phyloP scores from a whole-genome alignment of 805 yeast genomes.

The Scheffersomyces spartinae region DNA sequence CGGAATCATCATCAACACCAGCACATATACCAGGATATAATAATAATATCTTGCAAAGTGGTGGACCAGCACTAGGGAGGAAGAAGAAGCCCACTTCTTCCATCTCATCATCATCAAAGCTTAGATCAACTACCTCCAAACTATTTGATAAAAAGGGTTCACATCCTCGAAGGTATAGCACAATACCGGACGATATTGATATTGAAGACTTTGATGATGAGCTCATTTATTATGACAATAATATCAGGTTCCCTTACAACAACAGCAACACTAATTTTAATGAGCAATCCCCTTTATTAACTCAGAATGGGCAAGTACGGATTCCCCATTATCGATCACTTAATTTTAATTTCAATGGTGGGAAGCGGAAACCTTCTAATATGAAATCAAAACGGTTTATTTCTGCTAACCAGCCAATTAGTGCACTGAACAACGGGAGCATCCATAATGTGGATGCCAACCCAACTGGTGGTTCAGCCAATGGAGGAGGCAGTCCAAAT shows the following conservation, averaged over 20 bases:
- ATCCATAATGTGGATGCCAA: too few relatives aligned
- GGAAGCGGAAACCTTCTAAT: constrained; percentile 6
- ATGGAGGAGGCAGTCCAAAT: constrained; percentile 2
- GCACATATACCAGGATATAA: constrained; percentile 1
- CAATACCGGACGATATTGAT: constrained; percentile 51
- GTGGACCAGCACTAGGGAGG: constrained; percentile 2
- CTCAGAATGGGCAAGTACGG: constrained; percentile 10
- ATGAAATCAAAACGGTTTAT: constrained; percentile 17
- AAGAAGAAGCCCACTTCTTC: constrained; percentile 3
- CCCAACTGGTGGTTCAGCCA: too few relatives aligned
- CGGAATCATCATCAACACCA: neutral
- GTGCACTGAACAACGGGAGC: too few relatives aligned
- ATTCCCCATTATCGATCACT: constrained; percentile 31
- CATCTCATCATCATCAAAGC: constrained; percentile 25
- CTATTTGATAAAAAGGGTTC: constrained; percentile 64
- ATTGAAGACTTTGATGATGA: constrained; percentile 47
- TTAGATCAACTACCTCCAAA: constrained; percentile 61
- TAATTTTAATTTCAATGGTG: constrained; percentile 19
- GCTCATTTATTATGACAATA: constrained; percentile 32
- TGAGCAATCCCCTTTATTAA: constrained; percentile 21
- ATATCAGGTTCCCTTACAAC: constrained; percentile 26
- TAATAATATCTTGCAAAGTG: constrained; percentile 4
- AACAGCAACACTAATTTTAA: constrained; percentile 12
- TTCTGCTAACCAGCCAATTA: too few relatives aligned
- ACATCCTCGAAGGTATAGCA: constrained; percentile 62